A percentile compares a stretch with the other conserved stretches of the same genome.
Conservation (phyloP, 2,329 filamentous ascomycete species). For the Sclerotinia subarctica region DNA sequence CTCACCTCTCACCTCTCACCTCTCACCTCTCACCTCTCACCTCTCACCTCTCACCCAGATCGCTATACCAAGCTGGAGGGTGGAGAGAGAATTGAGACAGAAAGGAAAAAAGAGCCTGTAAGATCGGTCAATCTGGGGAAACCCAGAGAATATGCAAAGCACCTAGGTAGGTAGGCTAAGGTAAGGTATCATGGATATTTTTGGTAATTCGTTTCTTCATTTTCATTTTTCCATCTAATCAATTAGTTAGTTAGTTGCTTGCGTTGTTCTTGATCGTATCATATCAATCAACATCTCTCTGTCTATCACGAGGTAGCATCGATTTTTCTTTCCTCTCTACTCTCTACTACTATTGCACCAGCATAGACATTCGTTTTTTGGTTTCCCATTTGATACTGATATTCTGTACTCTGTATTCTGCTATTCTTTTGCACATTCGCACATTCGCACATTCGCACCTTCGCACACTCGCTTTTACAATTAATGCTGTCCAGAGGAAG, state of each 20-base stretch:
- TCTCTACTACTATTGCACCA: slow-evolving; percentile 7
- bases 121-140: not conserved
- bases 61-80: not conserved
- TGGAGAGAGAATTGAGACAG: not conserved
- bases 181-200: not conserved
- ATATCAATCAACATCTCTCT: slow-evolving; percentile 1
- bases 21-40: not conserved
- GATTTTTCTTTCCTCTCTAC: not conserved
- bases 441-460: too few relatives aligned
- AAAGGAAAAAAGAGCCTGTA: not conserved
- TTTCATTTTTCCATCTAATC: not conserved
- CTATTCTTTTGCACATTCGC: not conserved
- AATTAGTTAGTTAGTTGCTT: not conserved
- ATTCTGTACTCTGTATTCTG: not conserved
- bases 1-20: not conserved
- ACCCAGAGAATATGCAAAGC: slow-evolving; percentile 5
- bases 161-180: not conserved
- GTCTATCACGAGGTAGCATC: not conserved
- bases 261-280: slow-evolving; percentile 13
- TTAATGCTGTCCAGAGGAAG: not conserved
- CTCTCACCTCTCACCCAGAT: not conserved
- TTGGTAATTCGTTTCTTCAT: not conserved
- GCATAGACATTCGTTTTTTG: slow-evolving; percentile 1
- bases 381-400: not conserved
- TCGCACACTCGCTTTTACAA: not conserved